A percentile compares a stretch with the other conserved stretches of the same genome.
phyloP scores from a whole-genome alignment of 257 asterid species.

The Petrea volubilis region DNA sequence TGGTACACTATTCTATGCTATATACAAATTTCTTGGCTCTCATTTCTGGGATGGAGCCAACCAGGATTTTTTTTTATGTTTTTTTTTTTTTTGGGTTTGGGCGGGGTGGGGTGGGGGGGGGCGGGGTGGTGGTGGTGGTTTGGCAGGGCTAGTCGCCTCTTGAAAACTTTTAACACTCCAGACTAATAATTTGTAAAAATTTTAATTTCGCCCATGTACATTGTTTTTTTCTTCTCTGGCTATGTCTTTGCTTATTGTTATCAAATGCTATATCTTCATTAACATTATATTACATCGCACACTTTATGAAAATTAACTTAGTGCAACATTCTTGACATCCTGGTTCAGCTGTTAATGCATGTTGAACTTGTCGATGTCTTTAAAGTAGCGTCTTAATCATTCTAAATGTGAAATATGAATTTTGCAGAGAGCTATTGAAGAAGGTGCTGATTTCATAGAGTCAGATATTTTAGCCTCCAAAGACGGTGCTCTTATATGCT shows the following conservation, averaged over 20 bases:
- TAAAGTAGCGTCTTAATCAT: neutral
- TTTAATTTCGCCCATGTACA: no score
- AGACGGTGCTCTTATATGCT: constrained; percentile 84
- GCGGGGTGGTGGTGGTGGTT: no score
- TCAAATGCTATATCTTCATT: neutral
- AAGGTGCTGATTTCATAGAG: constrained; percentile 98
- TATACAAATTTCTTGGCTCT: neutral
- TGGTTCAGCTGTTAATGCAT: neutral
- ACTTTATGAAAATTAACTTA: neutral
- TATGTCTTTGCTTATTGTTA: neutral
- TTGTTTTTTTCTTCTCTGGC: no score
- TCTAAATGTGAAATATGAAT: constrained; percentile 10
- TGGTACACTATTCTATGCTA: constrained; percentile 41
- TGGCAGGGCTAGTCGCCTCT: no score
- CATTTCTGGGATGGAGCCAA: no score
- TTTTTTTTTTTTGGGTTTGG: no score
- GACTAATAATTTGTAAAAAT: no score
- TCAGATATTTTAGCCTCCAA: constrained; percentile 79
- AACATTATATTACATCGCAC: neutral
- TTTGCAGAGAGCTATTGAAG: constrained; percentile 96
- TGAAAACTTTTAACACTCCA: no score
- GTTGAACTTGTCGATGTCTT: neutral
- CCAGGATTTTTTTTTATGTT: no score
- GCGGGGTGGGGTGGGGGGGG: no score
- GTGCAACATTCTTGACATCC: neutral